These are phyloP conservation scores for Inga laurina DNA, from an alignment of 306 rosid species.

Conservation along the genomic window DNA sequence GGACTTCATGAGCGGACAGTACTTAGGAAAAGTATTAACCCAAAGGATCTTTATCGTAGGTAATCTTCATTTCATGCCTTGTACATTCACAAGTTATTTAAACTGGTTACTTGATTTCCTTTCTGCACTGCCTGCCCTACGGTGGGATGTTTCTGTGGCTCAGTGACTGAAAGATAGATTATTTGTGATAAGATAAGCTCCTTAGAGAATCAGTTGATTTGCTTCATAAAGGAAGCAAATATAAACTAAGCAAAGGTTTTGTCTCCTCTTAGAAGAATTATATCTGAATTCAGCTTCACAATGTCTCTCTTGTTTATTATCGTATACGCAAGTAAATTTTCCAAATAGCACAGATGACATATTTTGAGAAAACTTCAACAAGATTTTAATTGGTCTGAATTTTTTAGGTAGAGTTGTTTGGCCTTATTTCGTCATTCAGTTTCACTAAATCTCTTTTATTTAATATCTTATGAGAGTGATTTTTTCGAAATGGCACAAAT, in stretches of 20 bases:
- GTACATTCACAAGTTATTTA: constrained; percentile 3
- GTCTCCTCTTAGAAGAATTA: not conserved
- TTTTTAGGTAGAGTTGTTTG: not conserved
- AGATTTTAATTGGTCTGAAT: not conserved
- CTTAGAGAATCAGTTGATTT: not conserved
- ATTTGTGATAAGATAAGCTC: constrained; percentile 5
- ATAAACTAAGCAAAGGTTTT: not conserved
- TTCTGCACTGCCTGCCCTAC: not conserved
- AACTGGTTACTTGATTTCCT: not conserved
- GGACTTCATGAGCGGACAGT: constrained; percentile 81
- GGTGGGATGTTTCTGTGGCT: not conserved
- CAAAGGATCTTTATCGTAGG: constrained; percentile 95
- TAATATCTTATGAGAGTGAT: not conserved
- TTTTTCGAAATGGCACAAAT: not conserved
- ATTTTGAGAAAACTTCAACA: not conserved
- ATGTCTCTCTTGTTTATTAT: not conserved
- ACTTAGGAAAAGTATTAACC: constrained; percentile 85
- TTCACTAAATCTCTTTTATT: not conserved
- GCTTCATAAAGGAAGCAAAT: not conserved
- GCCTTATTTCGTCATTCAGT: not conserved
- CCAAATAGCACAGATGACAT: not conserved
- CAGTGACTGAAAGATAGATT: not conserved
- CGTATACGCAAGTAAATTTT: not conserved
- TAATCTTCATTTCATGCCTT: constrained; percentile 37
- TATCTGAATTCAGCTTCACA: not conserved